A percentile compares a stretch with the other conserved stretches of the same genome.
Evolutionary conservation across 2,329 filamentous ascomycete species (phyloP).

Genomic region (Fusarium piperis): DNA sequence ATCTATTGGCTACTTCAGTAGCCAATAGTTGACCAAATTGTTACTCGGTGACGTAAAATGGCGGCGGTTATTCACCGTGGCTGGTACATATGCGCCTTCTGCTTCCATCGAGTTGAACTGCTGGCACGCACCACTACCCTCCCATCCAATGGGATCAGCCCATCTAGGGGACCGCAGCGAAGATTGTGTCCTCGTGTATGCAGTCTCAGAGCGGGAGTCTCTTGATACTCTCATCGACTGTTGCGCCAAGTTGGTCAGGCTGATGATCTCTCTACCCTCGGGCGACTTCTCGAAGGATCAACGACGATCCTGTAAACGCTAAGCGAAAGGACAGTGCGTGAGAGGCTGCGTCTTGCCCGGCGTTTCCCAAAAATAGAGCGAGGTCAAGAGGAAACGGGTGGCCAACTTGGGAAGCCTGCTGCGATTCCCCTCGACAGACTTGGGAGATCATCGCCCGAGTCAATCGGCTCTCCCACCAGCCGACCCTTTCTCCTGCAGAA

Average conservation of each 20-base stretch:
- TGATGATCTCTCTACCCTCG: background rate
- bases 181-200: background rate
- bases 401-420: background rate
- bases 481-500: background rate
- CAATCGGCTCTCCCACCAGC: background rate
- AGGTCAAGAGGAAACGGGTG: background rate
- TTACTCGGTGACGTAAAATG: background rate
- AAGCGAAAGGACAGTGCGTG: accelerated
- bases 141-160: background rate
- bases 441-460: background rate
- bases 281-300: background rate
- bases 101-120: background rate
- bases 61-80: background rate
- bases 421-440: background rate
- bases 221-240: background rate
- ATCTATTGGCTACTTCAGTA: background rate
- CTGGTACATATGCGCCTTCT: background rate
- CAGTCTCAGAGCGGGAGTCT: background rate
- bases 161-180: background rate
- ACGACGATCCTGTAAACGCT: background rate
- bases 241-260: background rate
- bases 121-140: background rate
- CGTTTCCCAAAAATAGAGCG: background rate
- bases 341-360: background rate
- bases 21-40: background rate